A percentile compares a stretch with the other conserved stretches of the same genome.
phyloP scores from a whole-genome alignment of 768 basidiomycete genomes.

The Phaeotremella skinneri region DNA sequence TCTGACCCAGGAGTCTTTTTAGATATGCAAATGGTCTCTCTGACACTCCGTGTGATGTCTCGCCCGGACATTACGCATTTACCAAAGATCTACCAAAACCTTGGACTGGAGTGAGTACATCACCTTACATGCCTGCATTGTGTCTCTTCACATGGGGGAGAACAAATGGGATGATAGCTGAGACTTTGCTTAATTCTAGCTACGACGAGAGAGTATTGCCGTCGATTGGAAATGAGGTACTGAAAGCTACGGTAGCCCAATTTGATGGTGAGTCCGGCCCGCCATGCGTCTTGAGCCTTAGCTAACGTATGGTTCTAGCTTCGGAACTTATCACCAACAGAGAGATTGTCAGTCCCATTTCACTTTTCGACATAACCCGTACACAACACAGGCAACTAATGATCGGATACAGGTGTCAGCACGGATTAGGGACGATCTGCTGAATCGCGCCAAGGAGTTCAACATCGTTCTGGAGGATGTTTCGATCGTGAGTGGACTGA shows the following conservation, averaged over 20 bases:
- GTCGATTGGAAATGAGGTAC: conserved; percentile 94
- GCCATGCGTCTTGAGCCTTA: conserved; percentile 53
- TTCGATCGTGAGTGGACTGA: conserved; percentile 63
- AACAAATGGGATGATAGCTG: conserved; percentile 4
- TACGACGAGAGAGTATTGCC: conserved; percentile 98
- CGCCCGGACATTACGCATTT: conserved; percentile 85
- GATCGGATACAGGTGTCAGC: conserved; percentile 67
- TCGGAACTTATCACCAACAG: conserved; percentile 72
- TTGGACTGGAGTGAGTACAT: conserved; percentile 68
- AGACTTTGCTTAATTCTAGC: conserved; percentile 21
- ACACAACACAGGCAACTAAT: background rate
- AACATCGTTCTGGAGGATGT: conserved; percentile 94
- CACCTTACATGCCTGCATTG: background rate
- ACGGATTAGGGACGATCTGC: conserved; percentile 83
- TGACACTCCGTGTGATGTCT: conserved; percentile 92
- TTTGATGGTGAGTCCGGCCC: conserved; percentile 71
- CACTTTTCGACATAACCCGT: background rate
- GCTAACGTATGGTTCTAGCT: conserved; percentile 16
- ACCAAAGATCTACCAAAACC: conserved; percentile 86
- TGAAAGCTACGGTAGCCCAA: conserved; percentile 97
- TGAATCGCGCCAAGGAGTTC: conserved; percentile 93
- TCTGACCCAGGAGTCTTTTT: too few relatives aligned
- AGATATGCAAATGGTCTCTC: conserved; percentile 94
- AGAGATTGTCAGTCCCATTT: conserved; percentile 71
- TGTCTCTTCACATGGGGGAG: background rate